Base-by-base conservation (phyloP, 768 basidiomycete genomes). In the Tephrocybe sp. region DNA sequence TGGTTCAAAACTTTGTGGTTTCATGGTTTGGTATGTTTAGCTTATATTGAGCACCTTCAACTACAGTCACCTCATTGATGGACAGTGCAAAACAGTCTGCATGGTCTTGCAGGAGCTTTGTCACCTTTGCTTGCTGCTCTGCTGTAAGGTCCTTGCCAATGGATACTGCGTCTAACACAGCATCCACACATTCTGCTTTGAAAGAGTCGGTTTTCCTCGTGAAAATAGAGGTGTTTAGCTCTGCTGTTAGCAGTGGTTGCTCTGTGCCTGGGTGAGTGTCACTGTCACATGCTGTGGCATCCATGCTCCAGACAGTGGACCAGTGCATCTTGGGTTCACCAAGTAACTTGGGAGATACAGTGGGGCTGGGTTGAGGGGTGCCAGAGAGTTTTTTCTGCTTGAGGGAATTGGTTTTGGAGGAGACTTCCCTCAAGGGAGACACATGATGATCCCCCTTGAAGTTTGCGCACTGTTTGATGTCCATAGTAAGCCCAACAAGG, bases 131-230 rank as follows among this genome's bases (percentile, higher is more conserved):
- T 2, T 54, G 42, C 43, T 78, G 57, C 1, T 48, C 56, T 3
- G 33, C 25, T 0, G 61, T 60, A 0, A 77, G 46, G 39, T 76
- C 72, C 0, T 14, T 4, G 0, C 73, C 72, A 3, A 72, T 60
- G 0, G 45, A 48, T 9, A 68, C 51, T 43, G 60, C 46, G 11
- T 14, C 20, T 7, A 65, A 26, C 0, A 72, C 51, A 4, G 61
- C 51, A 1, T 36, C 42, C 0, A 68, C 62, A 1, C 65, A 38
- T 20, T 42, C 63, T 9, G 55, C 52, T 2, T 57, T 61, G 30
- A 68, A 69, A 1, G 68, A 65, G 3, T 68, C 59, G 0, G 58
- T 57, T 4, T 53, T 48, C 4, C 64, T 17, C 0, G 68, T 68
- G 42, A 59, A 62, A 1, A 66, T 26, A 10, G 17, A 47, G 21